Evolutionary conservation across 2,329 filamentous ascomycete genomes (phyloP).

Genomic region (Ilyonectria sp.): DNA sequence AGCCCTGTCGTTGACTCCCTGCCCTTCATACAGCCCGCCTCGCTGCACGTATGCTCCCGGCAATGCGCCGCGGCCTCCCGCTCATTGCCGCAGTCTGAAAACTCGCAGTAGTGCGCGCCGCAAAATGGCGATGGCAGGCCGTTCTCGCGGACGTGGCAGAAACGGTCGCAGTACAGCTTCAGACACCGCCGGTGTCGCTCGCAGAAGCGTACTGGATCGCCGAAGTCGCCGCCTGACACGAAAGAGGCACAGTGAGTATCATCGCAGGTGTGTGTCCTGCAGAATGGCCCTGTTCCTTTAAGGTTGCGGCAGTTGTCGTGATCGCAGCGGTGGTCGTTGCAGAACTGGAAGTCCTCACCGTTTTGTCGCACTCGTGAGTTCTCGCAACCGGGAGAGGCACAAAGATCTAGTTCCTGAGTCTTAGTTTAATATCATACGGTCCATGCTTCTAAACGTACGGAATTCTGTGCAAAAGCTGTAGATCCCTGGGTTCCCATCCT

Average conservation of each 20-base stretch:
- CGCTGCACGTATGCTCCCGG: conserved; percentile 48
- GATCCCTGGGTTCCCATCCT: conserved; percentile 31
- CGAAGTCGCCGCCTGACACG: conserved; percentile 35
- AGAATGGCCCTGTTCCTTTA: conserved; percentile 40
- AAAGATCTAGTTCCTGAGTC: conserved; percentile 45
- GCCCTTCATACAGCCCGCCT: conserved; percentile 44
- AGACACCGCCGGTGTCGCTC: conserved; percentile 49
- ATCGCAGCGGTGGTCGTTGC: conserved; percentile 49
- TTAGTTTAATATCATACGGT: conserved; percentile 11
- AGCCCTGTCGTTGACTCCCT: conserved; percentile 15
- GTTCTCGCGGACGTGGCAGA: conserved; percentile 47
- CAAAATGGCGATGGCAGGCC: conserved; percentile 47
- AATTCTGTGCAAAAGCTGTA: conserved; percentile 46
- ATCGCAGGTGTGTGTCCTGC: conserved; percentile 49
- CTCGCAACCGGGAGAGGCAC: conserved; percentile 42
- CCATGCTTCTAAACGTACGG: conserved; percentile 32
- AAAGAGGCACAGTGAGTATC: conserved; percentile 43
- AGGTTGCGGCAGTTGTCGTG: conserved; percentile 39
- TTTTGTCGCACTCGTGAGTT: conserved; percentile 37
- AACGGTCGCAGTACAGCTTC: conserved; percentile 40
- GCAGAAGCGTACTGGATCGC: conserved; percentile 45
- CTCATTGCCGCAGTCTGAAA: conserved; percentile 45
- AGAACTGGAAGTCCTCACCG: conserved; percentile 45
- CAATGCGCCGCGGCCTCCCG: conserved; percentile 42
- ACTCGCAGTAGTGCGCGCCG: conserved; percentile 49